Evolutionary conservation across 139 green algal species (phyloP), one percentile per base, ranked within the genome.

Genomic region (Choricystis sp.): DNA sequence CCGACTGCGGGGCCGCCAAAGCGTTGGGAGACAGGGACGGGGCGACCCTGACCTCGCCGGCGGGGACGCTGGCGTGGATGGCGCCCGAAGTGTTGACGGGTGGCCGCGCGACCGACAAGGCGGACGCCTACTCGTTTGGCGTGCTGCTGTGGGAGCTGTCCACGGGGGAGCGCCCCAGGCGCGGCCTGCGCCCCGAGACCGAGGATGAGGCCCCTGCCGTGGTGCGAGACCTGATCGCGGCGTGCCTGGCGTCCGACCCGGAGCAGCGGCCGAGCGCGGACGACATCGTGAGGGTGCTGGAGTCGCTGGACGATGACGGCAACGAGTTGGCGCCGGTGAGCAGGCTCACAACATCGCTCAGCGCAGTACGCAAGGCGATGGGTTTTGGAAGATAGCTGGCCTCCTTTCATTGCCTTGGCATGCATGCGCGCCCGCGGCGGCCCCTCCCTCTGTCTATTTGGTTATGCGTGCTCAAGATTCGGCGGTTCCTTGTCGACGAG

Each of bases 81-180:
- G 61, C 75, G 0, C 75, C 75, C 26, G 74, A 81, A 28, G 61
- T 80, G 66, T 62, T 83, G 29, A 21, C 73, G 58, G 72, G 74
- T 23, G 26, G 65, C 19, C 59, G 55, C 3, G 74, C 66, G 61
- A 81, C 69, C 0, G 67, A 72, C 30, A 71, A 72, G 9, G 65
- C 59, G 29, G 75, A 81, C 55, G 74, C 74, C 2, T 81, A 70
- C 61, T 66, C 55, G 5, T 77, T 72, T 30, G 73, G 31, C 4
- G 56, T 77, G 3, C 20, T 77, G 20, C 71, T 77, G 24, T 74
- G 61, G 61, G 74, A 80, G 60, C 62, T 80, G 5, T 74, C 57
- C 28, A 69, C 74, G 1, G 58, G 60, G 2, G 66, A 77, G 24
- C 31, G 26, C 16, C 74, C 74, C 2, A 31, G 59, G 20, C 28